Base-by-base conservation (phyloP, 495 filamentous ascomycete genomes). In the Lophium mytilinum region DNA sequence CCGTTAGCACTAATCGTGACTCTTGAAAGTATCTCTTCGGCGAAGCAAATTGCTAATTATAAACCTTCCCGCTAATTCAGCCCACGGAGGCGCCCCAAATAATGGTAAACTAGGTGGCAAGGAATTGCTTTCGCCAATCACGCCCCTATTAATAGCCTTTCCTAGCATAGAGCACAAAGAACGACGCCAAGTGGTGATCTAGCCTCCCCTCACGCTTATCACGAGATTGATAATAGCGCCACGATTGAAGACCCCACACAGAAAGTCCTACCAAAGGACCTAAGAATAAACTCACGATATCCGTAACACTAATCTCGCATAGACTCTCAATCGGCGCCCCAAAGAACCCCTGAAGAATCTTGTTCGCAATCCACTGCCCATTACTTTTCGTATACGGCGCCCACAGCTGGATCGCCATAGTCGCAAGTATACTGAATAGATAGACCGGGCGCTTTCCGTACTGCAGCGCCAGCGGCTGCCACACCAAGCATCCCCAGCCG, bases 371-470 rank as follows among this genome's bases (percentile, higher is more conserved):
- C 81, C 83, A 86, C 63, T 84, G 76, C 12, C 81, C 78, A 50
- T 83, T 79, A 18, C 68, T 80, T 50, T 63, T 68, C 34, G 72
- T 71, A 49, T 71, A 74, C 0, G 76, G 70, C 0, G 72, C 70
- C 74, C 76, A 79, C n/a, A 72, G 68, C 51, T 70, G 73, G 41
- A 75, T 67, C 33, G 67, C 76, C 63, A 79, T 56, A 34, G 76
- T 75, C 14, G 79, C 83, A n/a, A 78, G 66, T 53, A 82, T 72
- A 4, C 78, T 83, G 40, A 82, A 37, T 7, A 87, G 63, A 66
- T 83, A 86, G 1, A 80, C 79, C 45, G 80, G 71, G n/a, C 84
- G 73, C 68, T 85, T 85, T 36, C 84, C 84, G 71, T 80, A 86
- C 56, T 83, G 78, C 55, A 85, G 66, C 0, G 83, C 80, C 45